Base-by-base conservation (phyloP, 2,329 filamentous ascomycete genomes). In the Chrysosporium queenslandicum region DNA sequence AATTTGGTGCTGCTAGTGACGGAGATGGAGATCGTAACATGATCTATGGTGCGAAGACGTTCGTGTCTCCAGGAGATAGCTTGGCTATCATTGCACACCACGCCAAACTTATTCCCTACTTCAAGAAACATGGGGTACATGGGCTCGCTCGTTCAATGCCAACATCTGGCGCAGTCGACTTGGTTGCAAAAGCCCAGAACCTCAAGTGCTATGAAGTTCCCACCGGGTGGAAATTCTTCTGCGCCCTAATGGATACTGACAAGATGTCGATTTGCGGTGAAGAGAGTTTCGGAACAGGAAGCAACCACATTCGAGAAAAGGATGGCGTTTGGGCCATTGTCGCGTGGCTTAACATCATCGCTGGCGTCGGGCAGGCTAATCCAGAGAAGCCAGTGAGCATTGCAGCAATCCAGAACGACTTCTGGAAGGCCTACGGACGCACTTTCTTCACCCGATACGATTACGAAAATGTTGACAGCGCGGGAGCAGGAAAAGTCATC, bases 401-500 rank as follows among this genome's bases (percentile, higher is more conserved):
- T 72, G 86, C 86, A 66, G 85, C 90, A 71, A 96, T 98, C 68
- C 92, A 98, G 74, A 82, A 88, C 64, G 88, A 96, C 68, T 97
- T 98, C 80, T 98, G 92, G 92, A 80, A 81, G 64, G 87, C 82
- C 53, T 98, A 98, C 70, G 92, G 92, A 64, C 89, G 92, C 55
- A 96, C 90, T 29, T 98, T 97, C 78, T 98, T 98, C 80, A 98
- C 92, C 40, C 87, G 92, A 58, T 97, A 97, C 73, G 92, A 98
- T 73, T 98, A 95, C 73, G 92, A 98, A 74, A 81, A 94, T 61
- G 89, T 94, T 59, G 89, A 95, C 74, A 85, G 83, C 43, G 88
- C 91, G 7, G 90, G 87, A 37, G 92, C 92, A 58, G 86, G 86
- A 74, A 91, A 94, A 75, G 83, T 98, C 54, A 85, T 95, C 42